phyloP scores from a whole-genome alignment of 1,139 yeast genomes.

The Protomyces arabidopsidicola region DNA sequence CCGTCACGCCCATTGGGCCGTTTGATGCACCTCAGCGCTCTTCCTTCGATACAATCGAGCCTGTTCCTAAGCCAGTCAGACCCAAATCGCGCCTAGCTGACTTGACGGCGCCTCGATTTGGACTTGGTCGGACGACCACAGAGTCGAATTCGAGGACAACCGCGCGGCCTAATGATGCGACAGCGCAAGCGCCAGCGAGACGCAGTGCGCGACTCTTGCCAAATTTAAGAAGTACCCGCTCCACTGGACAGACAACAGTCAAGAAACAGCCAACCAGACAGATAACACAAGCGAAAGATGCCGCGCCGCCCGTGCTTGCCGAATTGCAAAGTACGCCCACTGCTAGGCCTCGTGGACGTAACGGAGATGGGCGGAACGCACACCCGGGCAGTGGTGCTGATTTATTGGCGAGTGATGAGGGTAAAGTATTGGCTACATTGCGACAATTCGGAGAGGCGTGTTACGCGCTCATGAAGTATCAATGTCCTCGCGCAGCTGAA shows the following conservation, averaged over 20 bases:
- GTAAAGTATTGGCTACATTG: conserved; percentile 51
- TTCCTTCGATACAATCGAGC: conserved; percentile 6
- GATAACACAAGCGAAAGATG: neutral
- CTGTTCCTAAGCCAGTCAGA: conserved; percentile 7
- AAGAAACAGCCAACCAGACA: neutral
- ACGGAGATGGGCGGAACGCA: neutral
- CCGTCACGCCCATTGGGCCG: conserved; percentile 8
- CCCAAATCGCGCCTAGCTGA: conserved; percentile 7
- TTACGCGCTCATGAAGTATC: conserved; percentile 62
- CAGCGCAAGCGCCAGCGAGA: neutral
- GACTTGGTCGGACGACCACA: conserved; percentile 1
- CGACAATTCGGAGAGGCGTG: conserved; percentile 60
- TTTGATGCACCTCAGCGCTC: conserved; percentile 4
- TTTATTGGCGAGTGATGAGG: conserved; percentile 41
- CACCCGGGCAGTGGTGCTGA: neutral
- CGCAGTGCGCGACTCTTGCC: neutral
- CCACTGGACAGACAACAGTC: neutral
- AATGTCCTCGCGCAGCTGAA: conserved; percentile 76
- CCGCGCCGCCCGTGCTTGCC: neutral
- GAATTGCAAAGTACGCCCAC: neutral
- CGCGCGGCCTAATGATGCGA: neutral
- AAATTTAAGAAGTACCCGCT: neutral
- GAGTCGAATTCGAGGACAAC: neutral
- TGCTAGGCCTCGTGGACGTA: neutral
- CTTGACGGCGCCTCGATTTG: conserved; percentile 13